Conservation (phyloP, 768 basidiomycete species). For the Podaxis rugospora region DNA sequence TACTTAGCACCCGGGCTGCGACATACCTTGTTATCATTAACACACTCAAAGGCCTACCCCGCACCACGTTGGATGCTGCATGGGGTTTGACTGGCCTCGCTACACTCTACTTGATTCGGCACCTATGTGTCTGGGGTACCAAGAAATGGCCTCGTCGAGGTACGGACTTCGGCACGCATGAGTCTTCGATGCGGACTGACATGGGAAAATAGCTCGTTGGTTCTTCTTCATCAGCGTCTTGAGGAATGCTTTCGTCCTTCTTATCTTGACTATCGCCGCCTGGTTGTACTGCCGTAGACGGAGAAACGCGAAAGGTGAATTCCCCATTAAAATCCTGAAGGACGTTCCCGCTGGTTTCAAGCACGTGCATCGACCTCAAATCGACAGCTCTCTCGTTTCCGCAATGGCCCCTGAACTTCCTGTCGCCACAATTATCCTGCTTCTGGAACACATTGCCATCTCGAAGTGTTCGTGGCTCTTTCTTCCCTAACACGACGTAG, state of each 20-base stretch:
- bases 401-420: conserved; percentile 77
- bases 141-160: conserved; percentile 60
- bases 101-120: conserved; percentile 66
- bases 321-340: conserved; percentile 80
- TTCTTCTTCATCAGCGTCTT: conserved; percentile 79
- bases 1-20: conserved; percentile 70
- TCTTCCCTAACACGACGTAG: not conserved
- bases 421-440: conserved; percentile 81
- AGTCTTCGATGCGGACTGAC: not conserved
- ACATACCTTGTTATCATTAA: conserved; percentile 91
- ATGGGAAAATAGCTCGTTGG: conserved; percentile 41
- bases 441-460: conserved; percentile 96
- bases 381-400: conserved; percentile 43
- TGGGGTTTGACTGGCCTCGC: conserved; percentile 80
- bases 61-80: conserved; percentile 77
- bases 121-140: conserved; percentile 42
- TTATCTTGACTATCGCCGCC: conserved; percentile 82
- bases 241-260: conserved; percentile 83
- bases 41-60: conserved; percentile 77
- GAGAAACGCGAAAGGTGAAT: conserved; percentile 52
- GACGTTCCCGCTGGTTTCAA: conserved; percentile 84
- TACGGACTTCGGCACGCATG: conserved; percentile 23
- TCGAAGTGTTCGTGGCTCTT: conserved; percentile 65
- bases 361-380: conserved; percentile 40
- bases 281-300: conserved; percentile 79